Base-by-base conservation (phyloP, 2,329 filamentous ascomycete species). In the Beauveria scarabaeidicola region DNA sequence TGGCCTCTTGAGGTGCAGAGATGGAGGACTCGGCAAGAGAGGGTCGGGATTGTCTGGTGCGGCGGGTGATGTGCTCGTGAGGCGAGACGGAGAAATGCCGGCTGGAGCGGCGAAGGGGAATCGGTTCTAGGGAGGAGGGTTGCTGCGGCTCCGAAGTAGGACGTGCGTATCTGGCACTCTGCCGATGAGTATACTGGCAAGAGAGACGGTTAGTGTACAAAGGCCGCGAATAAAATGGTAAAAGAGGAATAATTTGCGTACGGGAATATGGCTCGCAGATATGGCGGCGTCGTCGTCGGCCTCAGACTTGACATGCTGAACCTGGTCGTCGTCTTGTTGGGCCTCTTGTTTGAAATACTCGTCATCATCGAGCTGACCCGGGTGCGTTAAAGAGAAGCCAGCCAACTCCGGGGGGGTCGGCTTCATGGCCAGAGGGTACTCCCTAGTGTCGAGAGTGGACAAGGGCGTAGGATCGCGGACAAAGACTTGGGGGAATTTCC, bases 371-470 rank as follows among this genome's bases (percentile, higher is more conserved):
- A 11, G 32, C 40, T 27, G 44, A 10, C 9, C 13, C 17, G 19
- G 27, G 19, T 47, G 43, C 17, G 50, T 44, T 15, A 58, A 92
- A 44, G 83, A 86, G 69, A 97, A 88, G 60, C 85, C 86, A 63
- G 85, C 84, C 62, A 99, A 77, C 55, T 89, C 86, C 17, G 85
- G 82, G 2, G 94, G 94, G 1, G 92, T 96, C 1, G 90, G 88
- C 53, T 89, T 86, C 63, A 83, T 81, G 41, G 93, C 93, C 32
- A 99, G 79, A 43, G 94, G 94, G 71, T 96, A 99, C 67, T 94
- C 85, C 71, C 95, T 96, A 15, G 88, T 81, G 72, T 97, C 91
- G 61, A 96, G 83, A 58, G 86, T 81, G 61, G 82, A 78, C 38
- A 91, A 80, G 55, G 85, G 83, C 57, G 84, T 83, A 25, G 90